Conservation (phyloP, 768 basidiomycete genomes). For the Mycena indigotica region DNA sequence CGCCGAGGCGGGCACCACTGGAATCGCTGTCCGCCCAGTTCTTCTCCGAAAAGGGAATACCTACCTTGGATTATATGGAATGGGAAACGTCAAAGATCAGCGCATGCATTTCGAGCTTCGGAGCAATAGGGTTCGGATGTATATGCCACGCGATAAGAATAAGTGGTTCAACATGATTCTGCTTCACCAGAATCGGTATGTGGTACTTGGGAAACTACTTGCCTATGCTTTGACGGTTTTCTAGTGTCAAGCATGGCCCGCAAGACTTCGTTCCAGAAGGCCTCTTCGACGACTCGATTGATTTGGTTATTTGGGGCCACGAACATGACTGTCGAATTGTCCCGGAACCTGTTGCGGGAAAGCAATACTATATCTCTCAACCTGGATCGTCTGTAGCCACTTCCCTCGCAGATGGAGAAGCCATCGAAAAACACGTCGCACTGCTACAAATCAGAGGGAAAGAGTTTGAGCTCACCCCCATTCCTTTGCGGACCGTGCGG, state of each 20-base stretch:
- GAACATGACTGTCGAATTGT: conserved; percentile 96
- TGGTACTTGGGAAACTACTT: conserved; percentile 1
- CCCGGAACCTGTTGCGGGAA: conserved; percentile 89
- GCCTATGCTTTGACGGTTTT: conserved; percentile 1
- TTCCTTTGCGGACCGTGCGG: conserved; percentile 87
- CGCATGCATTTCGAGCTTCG: conserved; percentile 96
- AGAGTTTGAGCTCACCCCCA: conserved; percentile 81
- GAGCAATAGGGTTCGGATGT: conserved; percentile 94
- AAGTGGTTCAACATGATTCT: conserved; percentile 95
- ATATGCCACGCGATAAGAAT: conserved; percentile 87
- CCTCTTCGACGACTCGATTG: conserved; percentile 94
- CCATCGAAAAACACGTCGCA: conserved; percentile 94
- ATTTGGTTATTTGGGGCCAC: conserved; percentile 97
- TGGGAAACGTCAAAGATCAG: conserved; percentile 96
- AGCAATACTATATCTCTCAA: conserved; percentile 89
- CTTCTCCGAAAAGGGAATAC: conserved; percentile 87
- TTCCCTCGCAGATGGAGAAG: conserved; percentile 90
- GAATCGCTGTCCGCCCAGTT: conserved; percentile 88
- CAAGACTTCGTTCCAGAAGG: conserved; percentile 95
- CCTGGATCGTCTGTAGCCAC: conserved; percentile 96
- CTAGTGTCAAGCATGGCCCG: conserved; percentile 90
- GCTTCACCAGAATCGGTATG: conserved; percentile 94
- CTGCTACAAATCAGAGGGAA: conserved; percentile 86
- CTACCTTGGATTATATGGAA: conserved; percentile 87
- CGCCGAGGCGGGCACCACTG: conserved; percentile 62